Conservation (phyloP, 768 basidiomycete genomes). For the Phlegmacium glaucopus region DNA sequence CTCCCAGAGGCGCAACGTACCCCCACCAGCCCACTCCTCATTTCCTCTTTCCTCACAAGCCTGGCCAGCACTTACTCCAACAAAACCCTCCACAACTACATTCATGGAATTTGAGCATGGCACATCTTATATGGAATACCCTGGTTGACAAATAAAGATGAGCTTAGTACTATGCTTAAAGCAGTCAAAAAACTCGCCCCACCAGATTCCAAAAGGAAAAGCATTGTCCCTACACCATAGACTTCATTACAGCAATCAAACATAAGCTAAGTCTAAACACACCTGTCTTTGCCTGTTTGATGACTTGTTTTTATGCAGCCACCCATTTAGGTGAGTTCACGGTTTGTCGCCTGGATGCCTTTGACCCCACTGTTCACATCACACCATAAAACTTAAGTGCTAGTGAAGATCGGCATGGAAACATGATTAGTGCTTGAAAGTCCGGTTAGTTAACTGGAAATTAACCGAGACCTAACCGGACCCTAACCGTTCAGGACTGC, state of each 20-base stretch:
- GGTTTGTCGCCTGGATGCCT: not conserved
- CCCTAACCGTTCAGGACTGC: no score
- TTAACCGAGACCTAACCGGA: no score
- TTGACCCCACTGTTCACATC: not conserved
- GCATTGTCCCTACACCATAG: slow-evolving; percentile 24
- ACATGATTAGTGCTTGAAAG: no score
- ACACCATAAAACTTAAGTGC: not conserved
- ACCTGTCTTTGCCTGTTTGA: slow-evolving; percentile 25
- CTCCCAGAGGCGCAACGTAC: slow-evolving; percentile 1
- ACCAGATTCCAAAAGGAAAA: slow-evolving; percentile 23
- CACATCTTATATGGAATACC: slow-evolving; percentile 1
- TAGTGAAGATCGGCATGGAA: not conserved
- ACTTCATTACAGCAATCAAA: slow-evolving; percentile 14
- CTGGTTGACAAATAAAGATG: not conserved
- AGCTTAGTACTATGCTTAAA: slow-evolving; percentile 25
- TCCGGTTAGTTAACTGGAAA: no score
- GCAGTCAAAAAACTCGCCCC: slow-evolving; percentile 27
- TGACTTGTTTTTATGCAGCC: not conserved
- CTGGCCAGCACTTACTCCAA: not conserved
- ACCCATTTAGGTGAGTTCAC: not conserved
- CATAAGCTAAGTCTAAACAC: slow-evolving; percentile 16
- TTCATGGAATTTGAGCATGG: slow-evolving; percentile 2
- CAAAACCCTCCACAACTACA: slow-evolving; percentile 1
- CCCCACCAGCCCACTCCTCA: not conserved
- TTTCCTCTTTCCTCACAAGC: not conserved